Evolutionary conservation across 345 rosid species (phyloP).

Genomic region (Salix koriyanagi): DNA sequence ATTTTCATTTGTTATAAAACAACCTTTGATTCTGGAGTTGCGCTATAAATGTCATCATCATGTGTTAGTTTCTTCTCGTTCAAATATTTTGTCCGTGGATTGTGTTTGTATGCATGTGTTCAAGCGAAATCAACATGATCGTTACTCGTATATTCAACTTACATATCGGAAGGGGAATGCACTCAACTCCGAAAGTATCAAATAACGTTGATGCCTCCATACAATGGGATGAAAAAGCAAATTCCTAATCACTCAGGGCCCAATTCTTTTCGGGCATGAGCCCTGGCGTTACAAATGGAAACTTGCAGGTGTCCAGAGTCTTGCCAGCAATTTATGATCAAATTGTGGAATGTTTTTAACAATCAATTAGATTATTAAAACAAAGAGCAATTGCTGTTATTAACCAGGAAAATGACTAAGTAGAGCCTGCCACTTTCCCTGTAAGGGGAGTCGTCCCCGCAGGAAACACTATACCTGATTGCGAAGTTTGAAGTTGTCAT

Average conservation of each 20-base stretch:
- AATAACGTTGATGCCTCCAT: too few species aligned
- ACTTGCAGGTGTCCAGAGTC: background rate
- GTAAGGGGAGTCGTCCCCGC: background rate
- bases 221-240: too few species aligned
- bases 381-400: background rate
- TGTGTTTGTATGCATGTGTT: too few species aligned
- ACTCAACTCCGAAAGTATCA: too few species aligned
- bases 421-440: background rate
- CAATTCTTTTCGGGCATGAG: too few species aligned
- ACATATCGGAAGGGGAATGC: too few species aligned
- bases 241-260: too few species aligned
- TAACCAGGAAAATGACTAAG: background rate
- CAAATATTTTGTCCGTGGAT: too few species aligned
- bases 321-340: background rate
- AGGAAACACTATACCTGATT: background rate
- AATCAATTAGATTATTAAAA: background rate
- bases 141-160: too few species aligned
- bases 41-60: background rate
- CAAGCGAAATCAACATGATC: too few species aligned
- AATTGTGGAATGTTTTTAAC: background rate
- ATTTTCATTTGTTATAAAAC: background rate
- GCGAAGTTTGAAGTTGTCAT: background rate
- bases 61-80: too few species aligned
- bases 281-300: background rate
- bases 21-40: background rate